Evolutionary conservation across 225 moss, liverwort and hornwort species (phyloP).

Genomic region (Antitrichia curtipendula): DNA sequence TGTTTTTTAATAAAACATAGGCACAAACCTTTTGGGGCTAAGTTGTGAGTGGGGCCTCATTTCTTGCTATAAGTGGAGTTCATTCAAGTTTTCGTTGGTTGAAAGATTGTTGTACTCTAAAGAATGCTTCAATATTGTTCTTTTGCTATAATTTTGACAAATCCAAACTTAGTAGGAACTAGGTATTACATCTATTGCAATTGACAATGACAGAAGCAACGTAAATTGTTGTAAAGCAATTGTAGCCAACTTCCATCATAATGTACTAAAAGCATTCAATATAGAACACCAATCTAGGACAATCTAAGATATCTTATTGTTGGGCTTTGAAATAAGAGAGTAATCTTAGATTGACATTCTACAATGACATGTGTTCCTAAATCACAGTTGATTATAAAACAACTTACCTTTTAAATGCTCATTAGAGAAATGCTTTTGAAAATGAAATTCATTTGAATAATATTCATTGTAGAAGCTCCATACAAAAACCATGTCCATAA

Average conservation of each 20-base stretch:
- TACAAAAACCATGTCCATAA: not conserved
- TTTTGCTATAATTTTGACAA: too few relatives aligned
- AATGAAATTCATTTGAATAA: not conserved
- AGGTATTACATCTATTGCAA: too few relatives aligned
- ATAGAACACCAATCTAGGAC: not conserved
- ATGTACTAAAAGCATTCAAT: not conserved
- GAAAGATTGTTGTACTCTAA: too few relatives aligned
- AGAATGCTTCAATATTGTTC: too few relatives aligned
- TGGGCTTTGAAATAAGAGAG: not conserved
- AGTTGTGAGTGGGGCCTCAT: not conserved
- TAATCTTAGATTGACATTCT: not conserved
- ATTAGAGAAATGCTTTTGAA: not conserved
- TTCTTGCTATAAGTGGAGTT: not conserved
- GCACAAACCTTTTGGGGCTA: not conserved
- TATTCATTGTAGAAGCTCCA: not conserved
- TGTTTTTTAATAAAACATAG: not conserved
- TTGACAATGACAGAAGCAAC: too few relatives aligned
- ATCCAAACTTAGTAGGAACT: too few relatives aligned
- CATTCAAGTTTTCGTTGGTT: too few relatives aligned
- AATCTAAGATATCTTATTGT: not conserved
- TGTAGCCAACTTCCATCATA: rapidly evolving
- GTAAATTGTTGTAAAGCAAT: too few relatives aligned
- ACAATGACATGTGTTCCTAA: not conserved
- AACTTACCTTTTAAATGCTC: not conserved
- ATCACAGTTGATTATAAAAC: too few relatives aligned